These are phyloP conservation scores for Suillus subaureus DNA, from an alignment of 768 basidiomycete genomes.

Conservation along the genomic window DNA sequence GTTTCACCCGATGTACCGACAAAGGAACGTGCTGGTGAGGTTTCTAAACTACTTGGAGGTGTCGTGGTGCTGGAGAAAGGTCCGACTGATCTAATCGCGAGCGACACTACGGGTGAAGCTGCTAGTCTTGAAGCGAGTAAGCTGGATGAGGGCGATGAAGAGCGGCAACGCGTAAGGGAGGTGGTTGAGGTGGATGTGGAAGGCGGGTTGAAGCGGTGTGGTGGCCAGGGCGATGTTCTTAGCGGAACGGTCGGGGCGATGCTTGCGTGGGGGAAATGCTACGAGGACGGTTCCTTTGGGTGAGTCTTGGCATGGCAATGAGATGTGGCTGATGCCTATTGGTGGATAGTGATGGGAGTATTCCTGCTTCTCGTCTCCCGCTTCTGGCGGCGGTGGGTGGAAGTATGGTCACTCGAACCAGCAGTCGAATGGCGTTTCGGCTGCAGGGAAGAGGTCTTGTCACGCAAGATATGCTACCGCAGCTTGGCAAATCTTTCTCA, in stretches of 20 bases:
- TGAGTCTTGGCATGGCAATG: constrained; percentile 35
- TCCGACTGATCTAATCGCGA: constrained; percentile 76
- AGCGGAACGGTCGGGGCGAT: constrained; percentile 87
- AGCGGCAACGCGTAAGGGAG: constrained; percentile 57
- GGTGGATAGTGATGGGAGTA: constrained; percentile 47
- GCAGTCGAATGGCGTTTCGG: constrained; percentile 75
- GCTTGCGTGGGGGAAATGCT: constrained; percentile 95
- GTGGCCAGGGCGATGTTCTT: constrained; percentile 95
- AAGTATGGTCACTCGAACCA: constrained; percentile 85
- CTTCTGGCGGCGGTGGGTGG: constrained; percentile 84
- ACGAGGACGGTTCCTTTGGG: constrained; percentile 84
- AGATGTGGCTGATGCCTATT: constrained; percentile 5
- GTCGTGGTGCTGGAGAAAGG: constrained; percentile 94
- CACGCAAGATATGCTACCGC: constrained; percentile 75
- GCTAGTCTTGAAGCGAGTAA: constrained; percentile 48
- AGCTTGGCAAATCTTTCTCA: constrained; percentile 68
- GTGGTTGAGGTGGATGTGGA: constrained; percentile 64
- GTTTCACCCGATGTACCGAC: constrained; percentile 55
- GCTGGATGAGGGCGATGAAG: constrained; percentile 44
- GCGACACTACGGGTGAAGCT: constrained; percentile 63
- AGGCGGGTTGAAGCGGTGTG: constrained; percentile 90
- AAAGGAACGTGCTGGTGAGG: constrained; percentile 60
- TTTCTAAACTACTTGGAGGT: constrained; percentile 80
- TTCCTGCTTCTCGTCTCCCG: constrained; percentile 70
- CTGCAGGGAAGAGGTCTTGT: constrained; percentile 80